These are phyloP conservation scores for Penicillium maclennaniae DNA, from an alignment of 495 filamentous ascomycete genomes.

Conservation along the genomic window DNA sequence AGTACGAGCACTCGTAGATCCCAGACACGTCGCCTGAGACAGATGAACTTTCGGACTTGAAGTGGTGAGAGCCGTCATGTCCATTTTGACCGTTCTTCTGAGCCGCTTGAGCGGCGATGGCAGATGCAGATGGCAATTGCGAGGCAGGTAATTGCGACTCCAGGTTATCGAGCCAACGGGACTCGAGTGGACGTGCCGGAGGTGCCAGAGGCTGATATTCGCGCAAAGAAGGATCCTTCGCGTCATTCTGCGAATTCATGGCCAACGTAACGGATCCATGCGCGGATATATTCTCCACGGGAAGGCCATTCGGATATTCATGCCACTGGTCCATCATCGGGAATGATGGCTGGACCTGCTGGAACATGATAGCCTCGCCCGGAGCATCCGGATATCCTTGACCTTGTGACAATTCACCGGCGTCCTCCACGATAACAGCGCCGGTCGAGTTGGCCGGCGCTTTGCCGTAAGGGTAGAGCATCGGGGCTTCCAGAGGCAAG, in stretches of 20 bases:
- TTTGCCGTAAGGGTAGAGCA: conserved; percentile 41
- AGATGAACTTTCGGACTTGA: conserved; percentile 40
- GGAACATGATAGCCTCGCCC: conserved; percentile 34
- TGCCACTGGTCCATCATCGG: conserved; percentile 33
- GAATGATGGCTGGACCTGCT: conserved; percentile 35
- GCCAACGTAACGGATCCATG: conserved; percentile 21
- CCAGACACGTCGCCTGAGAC: conserved; percentile 36
- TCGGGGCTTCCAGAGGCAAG: conserved; percentile 35
- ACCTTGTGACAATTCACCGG: conserved; percentile 31
- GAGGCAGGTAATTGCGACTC: conserved; percentile 37
- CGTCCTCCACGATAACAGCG: conserved; percentile 42
- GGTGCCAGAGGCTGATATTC: conserved; percentile 27
- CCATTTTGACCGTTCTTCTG: conserved; percentile 22
- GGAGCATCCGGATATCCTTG: conserved; percentile 34
- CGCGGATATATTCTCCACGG: conserved; percentile 22
- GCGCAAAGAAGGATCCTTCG: conserved; percentile 22
- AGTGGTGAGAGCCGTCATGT: conserved; percentile 33
- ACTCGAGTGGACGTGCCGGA: conserved; percentile 33
- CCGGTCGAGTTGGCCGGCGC: conserved; percentile 23
- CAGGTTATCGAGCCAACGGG: conserved; percentile 36
- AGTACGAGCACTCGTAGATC: conserved; percentile 38
- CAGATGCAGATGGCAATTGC: conserved; percentile 25
- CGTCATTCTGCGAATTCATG: conserved; percentile 21
- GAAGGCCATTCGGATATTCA: conserved; percentile 17
- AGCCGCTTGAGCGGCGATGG: conserved; percentile 9